Percentiles rank a stretch among this genome's conserved stretches.
Evolutionary conservation across 2,329 filamentous ascomycete genomes (phyloP).

Genomic region (Epichloe festucae): DNA sequence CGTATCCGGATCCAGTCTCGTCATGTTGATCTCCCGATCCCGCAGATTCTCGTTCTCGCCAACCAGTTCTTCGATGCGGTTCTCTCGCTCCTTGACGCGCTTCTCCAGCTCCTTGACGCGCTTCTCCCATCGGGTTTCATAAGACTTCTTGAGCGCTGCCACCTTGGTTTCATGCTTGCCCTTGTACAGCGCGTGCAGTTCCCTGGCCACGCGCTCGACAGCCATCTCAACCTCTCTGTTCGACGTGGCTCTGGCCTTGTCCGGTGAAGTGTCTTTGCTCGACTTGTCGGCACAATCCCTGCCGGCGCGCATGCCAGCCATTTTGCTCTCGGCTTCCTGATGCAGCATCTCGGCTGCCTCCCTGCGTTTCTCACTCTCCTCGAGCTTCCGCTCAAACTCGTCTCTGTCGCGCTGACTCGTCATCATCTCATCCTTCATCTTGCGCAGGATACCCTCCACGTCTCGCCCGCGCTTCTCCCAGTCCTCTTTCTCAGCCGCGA

Average conservation of each 20-base stretch:
- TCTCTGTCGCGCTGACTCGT: conserved; percentile 70
- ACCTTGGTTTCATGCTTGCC: conserved; percentile 96
- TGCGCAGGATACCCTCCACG: conserved; percentile 69
- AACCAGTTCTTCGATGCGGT: conserved; percentile 52
- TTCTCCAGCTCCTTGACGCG: conserved; percentile 79
- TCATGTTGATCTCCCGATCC: conserved; percentile 51
- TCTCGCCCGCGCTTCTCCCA: conserved; percentile 81
- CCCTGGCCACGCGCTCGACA: conserved; percentile 83
- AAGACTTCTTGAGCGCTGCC: conserved; percentile 69
- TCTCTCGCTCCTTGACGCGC: conserved; percentile 67
- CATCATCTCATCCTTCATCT: conserved; percentile 71
- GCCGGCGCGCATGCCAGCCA: conserved; percentile 58
- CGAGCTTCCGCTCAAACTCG: conserved; percentile 59
- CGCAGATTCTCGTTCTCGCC: conserved; percentile 66
- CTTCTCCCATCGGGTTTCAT: conserved; percentile 84
- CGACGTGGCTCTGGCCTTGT: conserved; percentile 23
- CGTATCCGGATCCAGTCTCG: conserved; percentile 38
- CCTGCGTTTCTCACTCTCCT: conserved; percentile 62
- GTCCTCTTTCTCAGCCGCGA: conserved; percentile 61
- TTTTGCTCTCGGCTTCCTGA: conserved; percentile 62
- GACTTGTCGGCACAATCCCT: conserved; percentile 27
- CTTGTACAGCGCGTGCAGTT: conserved; percentile 89
- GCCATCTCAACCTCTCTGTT: conserved; percentile 65
- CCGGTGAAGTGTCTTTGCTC: conserved; percentile 17
- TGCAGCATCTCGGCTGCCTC: conserved; percentile 65